Base-by-base conservation (phyloP, 257 asterid genomes). In the Solanum rostratum region DNA sequence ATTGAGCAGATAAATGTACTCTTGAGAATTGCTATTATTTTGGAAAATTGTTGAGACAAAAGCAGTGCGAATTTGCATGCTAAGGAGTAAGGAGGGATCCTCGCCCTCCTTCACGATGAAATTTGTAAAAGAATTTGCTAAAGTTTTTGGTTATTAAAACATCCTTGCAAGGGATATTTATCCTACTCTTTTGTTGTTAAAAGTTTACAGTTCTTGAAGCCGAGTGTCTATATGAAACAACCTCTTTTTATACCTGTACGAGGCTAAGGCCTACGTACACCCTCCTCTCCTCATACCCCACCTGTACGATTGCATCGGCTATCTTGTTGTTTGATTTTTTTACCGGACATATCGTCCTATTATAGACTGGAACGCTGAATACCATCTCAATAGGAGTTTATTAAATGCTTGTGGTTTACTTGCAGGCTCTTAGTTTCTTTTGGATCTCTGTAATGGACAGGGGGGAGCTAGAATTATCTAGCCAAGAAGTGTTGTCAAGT, bases 381-480 rank as follows among this genome's bases (percentile, higher is more conserved):
- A 33, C 43, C 27, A 18, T 33, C 49, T 68, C 24, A 37, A 68
- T 68, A 43, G 80, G 55, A 6, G 80, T 73, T 13, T 6, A 24
- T 73, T 43, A 12, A 43, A n/a, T 73, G 57, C 29, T 43, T 73
- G 33, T 73, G 19, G 80, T 73, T 73, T 46, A 45, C 39, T 39
- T 22, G 54, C 80, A 73, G 81, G 8, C 5, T 19, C 10, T 59
- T 59, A 9, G 13, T n/a, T 59, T 65, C 73, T 65, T 65, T 65
- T 65, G 45, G 41, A 14, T 45, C 7, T 46, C 81, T 45, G 24
- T 29, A 81, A 90, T 89, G 91, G 91, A 83, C 15, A 89, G 79
- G 29, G 86, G 88, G 20, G 90, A 86, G 84, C 89, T 89, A 5
- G 91, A 89, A 22, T 85, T 89, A 63, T 89, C 90, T 20, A 87